These are phyloP conservation scores for Erysimum cheiri DNA, from an alignment of 441 rosid species.

Conservation along the genomic window DNA sequence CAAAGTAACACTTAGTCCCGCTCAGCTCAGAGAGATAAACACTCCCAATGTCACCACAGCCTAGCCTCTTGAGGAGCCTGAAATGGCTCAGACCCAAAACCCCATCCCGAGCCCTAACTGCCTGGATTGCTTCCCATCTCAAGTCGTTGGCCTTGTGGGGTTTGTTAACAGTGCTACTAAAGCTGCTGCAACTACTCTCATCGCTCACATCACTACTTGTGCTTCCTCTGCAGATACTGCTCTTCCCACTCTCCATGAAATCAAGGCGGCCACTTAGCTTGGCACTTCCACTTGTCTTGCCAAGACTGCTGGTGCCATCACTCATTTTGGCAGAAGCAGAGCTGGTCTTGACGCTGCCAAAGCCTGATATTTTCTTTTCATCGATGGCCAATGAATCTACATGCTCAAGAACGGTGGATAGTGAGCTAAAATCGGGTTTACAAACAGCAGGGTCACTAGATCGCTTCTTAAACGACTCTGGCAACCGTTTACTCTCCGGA, in stretches of 20 bases:
- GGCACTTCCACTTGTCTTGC: conserved; percentile 76
- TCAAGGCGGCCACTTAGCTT: conserved; percentile 82
- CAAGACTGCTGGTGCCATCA: conserved; percentile 67
- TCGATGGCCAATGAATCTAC: conserved; percentile 51
- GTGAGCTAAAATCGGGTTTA: conserved; percentile 54
- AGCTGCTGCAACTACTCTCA: conserved; percentile 95
- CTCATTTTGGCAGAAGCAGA: conserved; percentile 79
- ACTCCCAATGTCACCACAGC: conserved; percentile 95
- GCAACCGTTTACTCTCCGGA: conserved; percentile 49
- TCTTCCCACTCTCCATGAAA: conserved; percentile 83
- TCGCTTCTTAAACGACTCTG: conserved; percentile 52
- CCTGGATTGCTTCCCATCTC: conserved; percentile 98
- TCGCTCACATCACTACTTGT: conserved; percentile 92
- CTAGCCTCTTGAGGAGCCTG: conserved; percentile 84
- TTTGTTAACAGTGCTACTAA: conserved; percentile 79
- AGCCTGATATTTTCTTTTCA: conserved; percentile 68
- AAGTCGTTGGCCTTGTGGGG: conserved; percentile 92
- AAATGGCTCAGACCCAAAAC: conserved; percentile 82
- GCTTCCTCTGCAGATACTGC: conserved; percentile 93
- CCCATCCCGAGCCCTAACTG: conserved; percentile 73
- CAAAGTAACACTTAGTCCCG: conserved; percentile 89
- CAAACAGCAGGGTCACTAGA: conserved; percentile 48
- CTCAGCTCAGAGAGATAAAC: conserved; percentile 89
- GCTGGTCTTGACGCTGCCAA: conserved; percentile 75
- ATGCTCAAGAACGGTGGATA: conserved; percentile 48